Evolutionary conservation across 257 asterid species (phyloP), one percentile per base, ranked within the genome.

Genomic region (Mitragyna speciosa): DNA sequence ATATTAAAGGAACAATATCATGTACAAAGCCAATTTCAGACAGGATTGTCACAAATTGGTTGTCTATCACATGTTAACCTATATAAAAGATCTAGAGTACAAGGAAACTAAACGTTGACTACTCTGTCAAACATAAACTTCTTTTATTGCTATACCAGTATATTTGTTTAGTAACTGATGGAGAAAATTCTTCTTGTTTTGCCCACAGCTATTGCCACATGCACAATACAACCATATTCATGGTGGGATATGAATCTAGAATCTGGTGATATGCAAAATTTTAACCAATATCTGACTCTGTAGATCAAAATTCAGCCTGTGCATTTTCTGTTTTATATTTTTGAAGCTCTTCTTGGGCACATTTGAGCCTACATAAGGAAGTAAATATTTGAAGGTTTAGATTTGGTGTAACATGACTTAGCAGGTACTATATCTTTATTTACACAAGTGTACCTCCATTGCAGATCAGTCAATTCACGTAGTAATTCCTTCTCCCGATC

Each of bases 401-500:
- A 68, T 49, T 56, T 49, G 54, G 31, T 45, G 39, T 28, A 76
- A 28, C 73, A 73, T 33, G 69, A 14, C 24, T 47, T 36, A 10
- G 14, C 20, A 76, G 36, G 69, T 7, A 30, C 17, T 47, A 2
- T 64, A n/a, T 39, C 36, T 64, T 16, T 64, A 3, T n/a, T 15
- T 15, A 15, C 66, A 45, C 49, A 54, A 5, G 31, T 89, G n/a
- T 89, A 94, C 98, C 98, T 93, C 87, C 85, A 85, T 63, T 93
- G 97, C 45, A 93, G 78, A 81, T 95, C 98, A 73, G 87, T 80
- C 73, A 92, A 86, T 87, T 93, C 96, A 22, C 88, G 91, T 68
- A 91, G 88, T 81, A 91, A 76, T 66, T 93, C 96, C 82, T 90
- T 93, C 73, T 95, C 98, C 83, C 91, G 83, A 31, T 93, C 97